Percentiles rank a stretch among this genome's conserved stretches.
Evolutionary conservation across 768 basidiomycete genomes (phyloP).

Genomic region (Solioccasus polychromus): DNA sequence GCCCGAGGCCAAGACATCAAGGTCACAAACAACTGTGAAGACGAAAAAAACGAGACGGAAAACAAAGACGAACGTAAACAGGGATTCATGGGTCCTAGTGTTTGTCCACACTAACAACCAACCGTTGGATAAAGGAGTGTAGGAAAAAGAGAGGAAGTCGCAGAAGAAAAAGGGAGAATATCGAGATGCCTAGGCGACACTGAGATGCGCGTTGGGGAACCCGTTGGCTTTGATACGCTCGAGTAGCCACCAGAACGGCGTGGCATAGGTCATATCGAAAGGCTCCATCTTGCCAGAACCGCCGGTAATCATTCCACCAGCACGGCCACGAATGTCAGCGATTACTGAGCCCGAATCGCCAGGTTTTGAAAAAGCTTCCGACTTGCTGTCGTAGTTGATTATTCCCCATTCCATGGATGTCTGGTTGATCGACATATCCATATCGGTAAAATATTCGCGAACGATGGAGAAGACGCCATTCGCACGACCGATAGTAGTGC

Average conservation of each 20-base stretch:
- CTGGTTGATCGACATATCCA: neutral
- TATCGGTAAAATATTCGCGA: conserved; percentile 29
- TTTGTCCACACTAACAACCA: neutral
- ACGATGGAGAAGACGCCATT: conserved; percentile 34
- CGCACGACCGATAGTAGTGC: conserved; percentile 35
- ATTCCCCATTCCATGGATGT: neutral
- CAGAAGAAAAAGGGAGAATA: neutral
- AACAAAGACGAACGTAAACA: neutral
- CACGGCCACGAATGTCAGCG: conserved; percentile 31
- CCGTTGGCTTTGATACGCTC: conserved; percentile 23
- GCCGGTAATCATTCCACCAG: conserved; percentile 37
- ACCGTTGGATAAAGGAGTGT: neutral
- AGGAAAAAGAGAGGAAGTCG: neutral
- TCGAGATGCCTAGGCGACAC: neutral
- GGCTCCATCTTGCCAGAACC: conserved; percentile 27
- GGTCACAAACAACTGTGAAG: neutral
- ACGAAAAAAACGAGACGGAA: neutral
- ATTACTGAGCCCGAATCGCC: conserved; percentile 40
- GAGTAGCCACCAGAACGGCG: conserved; percentile 38
- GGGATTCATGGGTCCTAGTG: neutral
- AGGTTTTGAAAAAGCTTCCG: conserved; percentile 28
- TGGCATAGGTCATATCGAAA: conserved; percentile 37
- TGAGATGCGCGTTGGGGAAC: conserved; percentile 22
- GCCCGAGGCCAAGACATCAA: neutral
- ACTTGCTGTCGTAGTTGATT: neutral